phyloP scores from a whole-genome alignment of 306 rosid species.

The Inga oerstediana region DNA sequence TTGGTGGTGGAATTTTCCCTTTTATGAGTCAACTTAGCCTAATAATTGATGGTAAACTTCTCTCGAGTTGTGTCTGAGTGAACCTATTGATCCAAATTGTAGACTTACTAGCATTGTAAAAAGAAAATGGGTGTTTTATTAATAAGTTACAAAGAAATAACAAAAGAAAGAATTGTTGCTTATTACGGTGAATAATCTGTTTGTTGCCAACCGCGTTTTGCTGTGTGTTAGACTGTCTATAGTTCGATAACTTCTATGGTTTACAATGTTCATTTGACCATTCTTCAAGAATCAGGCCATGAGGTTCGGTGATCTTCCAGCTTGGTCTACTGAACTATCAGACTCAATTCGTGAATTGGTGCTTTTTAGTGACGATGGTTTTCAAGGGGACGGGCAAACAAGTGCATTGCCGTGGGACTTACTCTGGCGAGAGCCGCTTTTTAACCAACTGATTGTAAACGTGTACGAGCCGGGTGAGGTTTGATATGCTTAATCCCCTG shows the following conservation, averaged over 20 bases:
- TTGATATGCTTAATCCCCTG: conserved; percentile 21
- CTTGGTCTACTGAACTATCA: conserved; percentile 67
- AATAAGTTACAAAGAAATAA: neutral
- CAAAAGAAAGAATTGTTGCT: neutral
- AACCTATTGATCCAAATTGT: neutral
- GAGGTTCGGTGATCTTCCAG: conserved; percentile 84
- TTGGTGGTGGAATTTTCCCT: neutral
- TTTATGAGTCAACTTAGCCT: neutral
- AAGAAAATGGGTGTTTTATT: neutral
- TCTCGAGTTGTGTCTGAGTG: neutral
- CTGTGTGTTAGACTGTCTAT: neutral
- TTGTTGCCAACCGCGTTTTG: neutral
- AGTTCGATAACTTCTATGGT: neutral
- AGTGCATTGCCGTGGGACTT: conserved; percentile 46
- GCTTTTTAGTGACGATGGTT: conserved; percentile 24
- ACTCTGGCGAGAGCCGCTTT: conserved; percentile 66
- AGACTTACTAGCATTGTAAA: neutral
- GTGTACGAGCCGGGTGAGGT: conserved; percentile 81
- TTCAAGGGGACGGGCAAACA: conserved; percentile 18
- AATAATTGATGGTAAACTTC: neutral
- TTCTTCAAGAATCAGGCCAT: conserved; percentile 56
- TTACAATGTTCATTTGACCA: neutral
- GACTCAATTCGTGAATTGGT: conserved; percentile 44
- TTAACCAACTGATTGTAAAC: conserved; percentile 80
- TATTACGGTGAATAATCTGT: neutral